Conservation (phyloP, 176 grass and related monocot species). For the Zoysia pacifica region DNA sequence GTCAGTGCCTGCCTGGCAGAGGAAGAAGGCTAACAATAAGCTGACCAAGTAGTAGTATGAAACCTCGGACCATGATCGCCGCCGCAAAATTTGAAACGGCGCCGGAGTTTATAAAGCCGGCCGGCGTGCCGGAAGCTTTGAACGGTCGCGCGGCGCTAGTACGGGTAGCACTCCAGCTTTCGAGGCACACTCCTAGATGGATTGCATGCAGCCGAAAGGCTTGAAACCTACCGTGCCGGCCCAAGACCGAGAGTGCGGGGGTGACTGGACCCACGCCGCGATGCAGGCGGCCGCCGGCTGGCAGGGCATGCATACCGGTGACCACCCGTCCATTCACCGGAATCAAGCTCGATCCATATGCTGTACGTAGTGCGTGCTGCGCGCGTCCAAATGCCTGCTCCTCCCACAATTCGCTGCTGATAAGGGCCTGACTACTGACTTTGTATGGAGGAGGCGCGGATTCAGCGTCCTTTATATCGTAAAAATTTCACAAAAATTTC, state of each 20-base stretch:
- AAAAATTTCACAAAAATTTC: too few species aligned
- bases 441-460: too few species aligned
- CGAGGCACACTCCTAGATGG: not conserved
- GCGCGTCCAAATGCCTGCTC: not conserved
- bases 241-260: not conserved
- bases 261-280: not conserved
- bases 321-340: not conserved
- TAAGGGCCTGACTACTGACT: too few species aligned
- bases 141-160: slow-evolving; percentile 2
- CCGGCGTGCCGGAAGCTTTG: slow-evolving; percentile 1
- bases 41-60: not conserved
- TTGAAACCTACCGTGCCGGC: not conserved
- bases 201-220: not conserved
- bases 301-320: not conserved
- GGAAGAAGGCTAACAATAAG: not conserved
- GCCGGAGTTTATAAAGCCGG: slow-evolving; percentile 23
- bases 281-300: not conserved
- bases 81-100: slow-evolving; percentile 37
- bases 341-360: not conserved
- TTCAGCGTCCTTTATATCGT: too few species aligned
- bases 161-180: too few species aligned
- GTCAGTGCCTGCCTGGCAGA: not conserved
- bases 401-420: not conserved
- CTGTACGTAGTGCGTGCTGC: not conserved
- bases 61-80: slow-evolving; percentile 1